Conservation (phyloP, 139 green algal genomes). For the Chlamydomonas sphaeroides region DNA sequence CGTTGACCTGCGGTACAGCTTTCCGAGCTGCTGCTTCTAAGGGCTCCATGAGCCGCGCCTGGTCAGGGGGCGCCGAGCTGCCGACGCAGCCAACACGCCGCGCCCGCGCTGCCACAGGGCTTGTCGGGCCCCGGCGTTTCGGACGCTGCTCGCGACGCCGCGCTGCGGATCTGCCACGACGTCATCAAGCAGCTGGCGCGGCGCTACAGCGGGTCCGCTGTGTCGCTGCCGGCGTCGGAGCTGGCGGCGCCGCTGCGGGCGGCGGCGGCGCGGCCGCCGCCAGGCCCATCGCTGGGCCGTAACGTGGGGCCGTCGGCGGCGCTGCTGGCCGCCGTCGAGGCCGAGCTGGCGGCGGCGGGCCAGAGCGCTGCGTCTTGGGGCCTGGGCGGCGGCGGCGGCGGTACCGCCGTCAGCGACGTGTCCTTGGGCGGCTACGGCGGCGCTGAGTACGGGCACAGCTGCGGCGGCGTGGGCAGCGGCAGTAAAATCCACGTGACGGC, state of each 20-base stretch:
- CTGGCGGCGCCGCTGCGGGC: background rate
- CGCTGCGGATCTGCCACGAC: constrained; percentile 18
- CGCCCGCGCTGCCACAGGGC: background rate
- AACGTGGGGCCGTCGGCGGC: constrained; percentile 12
- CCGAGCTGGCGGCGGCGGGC: constrained; percentile 8
- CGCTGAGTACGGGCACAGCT: background rate
- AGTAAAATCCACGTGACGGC: too few species aligned
- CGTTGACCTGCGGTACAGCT: too few species aligned
- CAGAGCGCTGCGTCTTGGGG: background rate
- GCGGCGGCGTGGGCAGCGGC: background rate
- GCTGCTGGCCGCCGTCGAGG: background rate
- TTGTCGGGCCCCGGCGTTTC: background rate
- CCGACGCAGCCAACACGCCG: too few species aligned
- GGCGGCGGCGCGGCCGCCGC: background rate
- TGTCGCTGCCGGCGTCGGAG: background rate
- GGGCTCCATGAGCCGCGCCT: too few species aligned
- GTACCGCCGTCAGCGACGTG: too few species aligned
- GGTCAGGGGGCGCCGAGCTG: too few species aligned
- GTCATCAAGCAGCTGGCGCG: constrained; percentile 27
- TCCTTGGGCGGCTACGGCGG: too few species aligned
- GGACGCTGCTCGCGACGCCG: background rate
- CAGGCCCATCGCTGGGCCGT: background rate
- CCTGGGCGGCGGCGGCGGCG: background rate
- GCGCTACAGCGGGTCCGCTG: constrained; percentile 17
- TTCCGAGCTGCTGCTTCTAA: too few species aligned